These are phyloP conservation scores for Cubamyces lactineus DNA, from an alignment of 768 basidiomycete genomes.

Conservation along the genomic window DNA sequence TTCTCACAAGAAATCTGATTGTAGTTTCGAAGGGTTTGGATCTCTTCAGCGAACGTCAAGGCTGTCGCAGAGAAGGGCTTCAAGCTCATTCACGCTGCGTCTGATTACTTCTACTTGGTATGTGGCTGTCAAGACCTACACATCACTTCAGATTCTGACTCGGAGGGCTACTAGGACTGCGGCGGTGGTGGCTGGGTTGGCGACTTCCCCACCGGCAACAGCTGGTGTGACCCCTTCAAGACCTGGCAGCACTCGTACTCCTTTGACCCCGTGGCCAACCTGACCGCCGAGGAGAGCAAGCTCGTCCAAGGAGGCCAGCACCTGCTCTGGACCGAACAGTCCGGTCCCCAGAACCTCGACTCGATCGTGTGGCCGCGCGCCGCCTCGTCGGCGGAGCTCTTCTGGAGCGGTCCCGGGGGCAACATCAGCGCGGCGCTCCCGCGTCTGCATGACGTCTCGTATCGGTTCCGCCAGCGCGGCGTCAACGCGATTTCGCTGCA, in stretches of 20 bases:
- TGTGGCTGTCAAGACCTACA: conserved; percentile 25
- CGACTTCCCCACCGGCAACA: conserved; percentile 49
- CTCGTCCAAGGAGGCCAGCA: conserved; percentile 80
- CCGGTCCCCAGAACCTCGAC: conserved; percentile 67
- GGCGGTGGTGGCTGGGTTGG: conserved; percentile 77
- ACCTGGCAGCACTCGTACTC: conserved; percentile 76
- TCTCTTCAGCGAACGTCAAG: conserved; percentile 61
- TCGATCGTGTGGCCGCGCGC: conserved; percentile 76
- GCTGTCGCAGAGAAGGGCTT: conserved; percentile 63
- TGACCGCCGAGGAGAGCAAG: conserved; percentile 48
- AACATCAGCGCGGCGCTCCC: conserved; percentile 50
- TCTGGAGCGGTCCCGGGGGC: conserved; percentile 64
- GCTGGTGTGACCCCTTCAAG: conserved; percentile 83
- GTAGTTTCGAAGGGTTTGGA: conserved; percentile 62
- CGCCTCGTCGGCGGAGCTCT: conserved; percentile 73
- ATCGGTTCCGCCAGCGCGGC: conserved; percentile 64
- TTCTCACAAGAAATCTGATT: not conserved
- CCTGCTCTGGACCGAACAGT: conserved; percentile 77
- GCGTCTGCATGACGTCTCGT: conserved; percentile 69
- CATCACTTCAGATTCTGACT: not conserved
- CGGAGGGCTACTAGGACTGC: conserved; percentile 55
- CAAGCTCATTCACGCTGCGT: conserved; percentile 67
- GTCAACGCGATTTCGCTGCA: conserved; percentile 64
- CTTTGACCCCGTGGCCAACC: conserved; percentile 67
- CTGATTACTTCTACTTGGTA: conserved; percentile 79